These are phyloP conservation scores for Phytophthora hybrid DNA, from an alignment of 352 stramenopile genomes.

Conservation along the genomic window DNA sequence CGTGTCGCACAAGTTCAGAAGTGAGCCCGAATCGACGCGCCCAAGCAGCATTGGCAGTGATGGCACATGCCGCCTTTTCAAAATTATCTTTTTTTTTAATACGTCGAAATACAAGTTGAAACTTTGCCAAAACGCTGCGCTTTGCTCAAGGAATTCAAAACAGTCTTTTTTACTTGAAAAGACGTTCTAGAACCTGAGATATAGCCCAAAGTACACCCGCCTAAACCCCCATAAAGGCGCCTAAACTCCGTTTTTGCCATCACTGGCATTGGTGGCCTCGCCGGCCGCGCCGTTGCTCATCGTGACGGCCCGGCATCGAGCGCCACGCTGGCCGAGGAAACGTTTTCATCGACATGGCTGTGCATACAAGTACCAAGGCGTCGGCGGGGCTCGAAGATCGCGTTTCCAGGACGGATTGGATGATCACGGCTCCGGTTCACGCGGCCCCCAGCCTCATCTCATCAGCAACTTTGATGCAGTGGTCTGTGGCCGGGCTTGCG, in stretches of 20 bases:
- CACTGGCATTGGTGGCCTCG: no score
- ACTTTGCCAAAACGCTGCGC: no score
- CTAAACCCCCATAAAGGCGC: no score
- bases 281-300: no score
- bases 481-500: not conserved
- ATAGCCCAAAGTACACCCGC: no score
- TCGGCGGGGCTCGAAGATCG: not conserved
- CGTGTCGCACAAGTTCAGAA: conserved; percentile 36
- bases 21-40: not conserved
- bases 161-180: no score
- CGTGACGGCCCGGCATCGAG: not conserved
- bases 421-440: not conserved
- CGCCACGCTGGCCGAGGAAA: conserved; percentile 3
- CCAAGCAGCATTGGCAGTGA: conserved; percentile 17
- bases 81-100: no score
- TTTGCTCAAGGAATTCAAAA: no score
- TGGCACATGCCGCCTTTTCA: no score
- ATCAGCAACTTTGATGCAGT: conserved; percentile 7
- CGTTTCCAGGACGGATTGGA: not conserved
- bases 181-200: no score
- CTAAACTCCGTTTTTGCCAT: no score
- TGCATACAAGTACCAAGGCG: not conserved
- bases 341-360: not conserved
- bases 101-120: no score
- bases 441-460: conserved; percentile 13